Percentiles rank a stretch among this genome's conserved stretches.
These are phyloP conservation scores for Syzygium aqueum DNA, from an alignment of 345 rosid species.

Conservation along the genomic window DNA sequence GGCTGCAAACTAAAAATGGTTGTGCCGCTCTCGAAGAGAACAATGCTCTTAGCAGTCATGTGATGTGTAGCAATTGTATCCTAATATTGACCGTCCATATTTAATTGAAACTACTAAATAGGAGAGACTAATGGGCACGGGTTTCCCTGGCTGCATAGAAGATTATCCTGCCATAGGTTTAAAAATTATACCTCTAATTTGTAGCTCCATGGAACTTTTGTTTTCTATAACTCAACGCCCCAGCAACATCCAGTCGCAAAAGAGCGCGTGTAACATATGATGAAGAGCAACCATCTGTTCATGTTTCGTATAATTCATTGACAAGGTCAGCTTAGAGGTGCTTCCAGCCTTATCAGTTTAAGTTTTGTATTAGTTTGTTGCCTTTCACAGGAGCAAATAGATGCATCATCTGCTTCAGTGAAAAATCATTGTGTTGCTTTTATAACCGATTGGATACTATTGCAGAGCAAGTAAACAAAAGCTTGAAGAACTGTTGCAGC, in stretches of 20 bases:
- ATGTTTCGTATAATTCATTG: slow-evolving; percentile 54
- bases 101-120: not conserved
- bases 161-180: not conserved
- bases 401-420: slow-evolving; percentile 4
- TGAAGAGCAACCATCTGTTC: slow-evolving; percentile 67
- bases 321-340: slow-evolving; percentile 55
- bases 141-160: not conserved
- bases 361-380: not conserved
- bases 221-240: slow-evolving; percentile 42
- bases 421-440: not conserved
- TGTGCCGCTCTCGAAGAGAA: slow-evolving; percentile 13
- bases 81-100: slow-evolving; percentile 6
- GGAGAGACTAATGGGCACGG: not conserved
- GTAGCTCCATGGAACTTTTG: not conserved
- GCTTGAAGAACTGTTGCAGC: slow-evolving; percentile 67
- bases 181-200: not conserved
- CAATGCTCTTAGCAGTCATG: slow-evolving; percentile 7
- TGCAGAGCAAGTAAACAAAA: slow-evolving; percentile 80
- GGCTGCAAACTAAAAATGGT: slow-evolving; percentile 17
- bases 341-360: not conserved
- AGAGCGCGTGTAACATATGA: slow-evolving; percentile 43
- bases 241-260: slow-evolving; percentile 65
- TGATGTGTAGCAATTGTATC: slow-evolving; percentile 53
- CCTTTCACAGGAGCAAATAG: not conserved
- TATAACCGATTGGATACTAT: not conserved